A percentile compares a stretch with the other conserved stretches of the same genome.
These are phyloP conservation scores for Linnemannia exigua DNA, from an alignment of 192 early-diverging fungal genomes.

Conservation along the genomic window DNA sequence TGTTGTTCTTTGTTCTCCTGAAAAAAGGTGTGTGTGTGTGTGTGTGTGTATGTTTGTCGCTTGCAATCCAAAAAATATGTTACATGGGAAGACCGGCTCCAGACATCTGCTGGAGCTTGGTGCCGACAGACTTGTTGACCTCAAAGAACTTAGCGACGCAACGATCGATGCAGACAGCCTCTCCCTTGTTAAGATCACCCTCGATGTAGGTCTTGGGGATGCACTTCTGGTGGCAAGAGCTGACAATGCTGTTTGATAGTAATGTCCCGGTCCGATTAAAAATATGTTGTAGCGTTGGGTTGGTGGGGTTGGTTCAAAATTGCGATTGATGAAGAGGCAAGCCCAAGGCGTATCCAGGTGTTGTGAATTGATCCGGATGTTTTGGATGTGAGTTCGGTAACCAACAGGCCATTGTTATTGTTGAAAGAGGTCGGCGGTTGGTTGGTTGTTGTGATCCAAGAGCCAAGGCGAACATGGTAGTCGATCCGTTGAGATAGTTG, in stretches of 20 bases:
- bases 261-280: not conserved
- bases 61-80: constrained; percentile 18
- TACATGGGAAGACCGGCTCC: constrained; percentile 53
- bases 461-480: not conserved
- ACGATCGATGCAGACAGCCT: constrained; percentile 91
- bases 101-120: constrained; percentile 77
- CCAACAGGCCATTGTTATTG: not conserved
- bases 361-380: not conserved
- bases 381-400: not conserved
- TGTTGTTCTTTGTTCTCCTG: too few species aligned
- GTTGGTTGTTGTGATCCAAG: not conserved
- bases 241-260: constrained; percentile 66
- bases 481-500: not conserved
- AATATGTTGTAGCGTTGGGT: too few species aligned
- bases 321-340: too few species aligned
- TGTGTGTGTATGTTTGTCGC: too few species aligned
- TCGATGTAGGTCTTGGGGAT: constrained; percentile 85
- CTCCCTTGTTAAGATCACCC: constrained; percentile 89
- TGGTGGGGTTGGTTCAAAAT: too few species aligned
- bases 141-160: constrained; percentile 92
- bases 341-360: not conserved
- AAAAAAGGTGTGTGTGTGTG: too few species aligned
- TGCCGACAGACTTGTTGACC: constrained; percentile 80
- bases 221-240: constrained; percentile 90
- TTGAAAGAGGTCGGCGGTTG: not conserved